Evolutionary conservation across 768 basidiomycete genomes (phyloP).

Genomic region (Porpolomopsis calyptriformis): DNA sequence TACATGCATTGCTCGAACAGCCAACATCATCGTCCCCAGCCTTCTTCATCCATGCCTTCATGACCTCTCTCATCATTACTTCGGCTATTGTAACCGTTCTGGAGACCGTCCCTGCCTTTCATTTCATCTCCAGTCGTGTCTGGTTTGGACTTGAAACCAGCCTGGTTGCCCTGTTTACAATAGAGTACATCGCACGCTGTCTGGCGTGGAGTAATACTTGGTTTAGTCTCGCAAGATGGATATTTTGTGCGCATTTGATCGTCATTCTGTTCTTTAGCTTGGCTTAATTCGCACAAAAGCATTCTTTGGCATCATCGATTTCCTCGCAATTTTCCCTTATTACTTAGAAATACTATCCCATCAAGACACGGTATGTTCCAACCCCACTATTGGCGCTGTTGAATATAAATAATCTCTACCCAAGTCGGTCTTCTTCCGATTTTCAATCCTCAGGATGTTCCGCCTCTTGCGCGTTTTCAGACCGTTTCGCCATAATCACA

Average conservation of each 20-base stretch:
- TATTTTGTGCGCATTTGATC: slow-evolving; percentile 41
- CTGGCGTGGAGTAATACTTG: slow-evolving; percentile 67
- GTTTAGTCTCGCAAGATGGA: slow-evolving; percentile 52
- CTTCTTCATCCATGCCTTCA: slow-evolving; percentile 62
- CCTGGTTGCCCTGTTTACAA: slow-evolving; percentile 74
- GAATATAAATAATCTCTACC: not conserved
- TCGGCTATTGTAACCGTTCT: slow-evolving; percentile 69
- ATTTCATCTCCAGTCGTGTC: slow-evolving; percentile 51
- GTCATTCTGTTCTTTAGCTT: slow-evolving; percentile 6
- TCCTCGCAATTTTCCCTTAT: slow-evolving; percentile 79
- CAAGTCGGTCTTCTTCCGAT: slow-evolving; percentile 78
- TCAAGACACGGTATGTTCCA: slow-evolving; percentile 66
- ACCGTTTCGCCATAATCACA: slow-evolving; percentile 78
- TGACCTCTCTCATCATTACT: slow-evolving; percentile 60
- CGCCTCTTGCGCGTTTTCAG: slow-evolving; percentile 81
- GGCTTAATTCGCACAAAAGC: slow-evolving; percentile 29
- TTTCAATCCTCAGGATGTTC: slow-evolving; percentile 85
- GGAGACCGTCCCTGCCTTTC: slow-evolving; percentile 72
- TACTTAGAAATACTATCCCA: slow-evolving; percentile 77
- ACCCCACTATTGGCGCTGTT: not conserved
- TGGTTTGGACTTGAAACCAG: slow-evolving; percentile 88
- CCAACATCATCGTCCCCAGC: slow-evolving; percentile 69
- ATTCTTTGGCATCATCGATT: slow-evolving; percentile 79
- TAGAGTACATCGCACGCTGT: slow-evolving; percentile 68
- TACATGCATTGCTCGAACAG: slow-evolving; percentile 67